A percentile compares a stretch with the other conserved stretches of the same genome.
Conservation (phyloP, 1,284 basidiomycete genomes). For the Mycocalia duriaeana region DNA sequence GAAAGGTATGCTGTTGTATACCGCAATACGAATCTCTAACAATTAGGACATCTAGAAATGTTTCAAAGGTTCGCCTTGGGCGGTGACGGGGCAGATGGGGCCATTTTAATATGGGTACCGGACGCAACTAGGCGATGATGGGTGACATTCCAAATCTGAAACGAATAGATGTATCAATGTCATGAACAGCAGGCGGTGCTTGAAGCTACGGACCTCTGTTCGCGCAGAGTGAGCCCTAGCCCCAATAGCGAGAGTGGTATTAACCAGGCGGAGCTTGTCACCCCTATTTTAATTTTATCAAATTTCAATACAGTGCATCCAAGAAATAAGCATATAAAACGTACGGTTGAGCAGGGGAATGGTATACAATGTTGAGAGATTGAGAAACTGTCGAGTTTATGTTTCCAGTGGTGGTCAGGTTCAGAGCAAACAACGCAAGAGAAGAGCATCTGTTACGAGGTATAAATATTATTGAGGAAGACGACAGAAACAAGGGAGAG, state of each 20-base stretch:
- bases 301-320: not conserved
- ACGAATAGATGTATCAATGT: not conserved
- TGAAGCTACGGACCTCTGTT: constrained; percentile 35
- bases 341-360: constrained; percentile 43
- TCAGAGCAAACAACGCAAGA: constrained; percentile 34
- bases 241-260: constrained; percentile 40
- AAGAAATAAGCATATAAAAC: constrained; percentile 21
- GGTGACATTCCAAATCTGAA: constrained; percentile 46
- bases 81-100: constrained; percentile 32
- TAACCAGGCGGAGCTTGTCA: constrained; percentile 41
- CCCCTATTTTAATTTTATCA: constrained; percentile 29
- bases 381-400: constrained; percentile 37
- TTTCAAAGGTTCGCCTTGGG: not conserved
- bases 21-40: too few relatives aligned
- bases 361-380: constrained; percentile 43
- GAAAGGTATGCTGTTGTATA: too few relatives aligned
- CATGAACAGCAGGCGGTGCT: too few relatives aligned
- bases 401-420: constrained; percentile 19
- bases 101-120: constrained; percentile 49
- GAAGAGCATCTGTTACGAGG: constrained; percentile 37
- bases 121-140: constrained; percentile 42
- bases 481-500: not conserved
- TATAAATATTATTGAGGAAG: not conserved
- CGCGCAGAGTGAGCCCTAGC: constrained; percentile 34
- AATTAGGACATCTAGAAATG: too few relatives aligned